These are phyloP conservation scores for Cadophora sp. DNA, from an alignment of 2,329 filamentous ascomycete genomes.

Conservation along the genomic window DNA sequence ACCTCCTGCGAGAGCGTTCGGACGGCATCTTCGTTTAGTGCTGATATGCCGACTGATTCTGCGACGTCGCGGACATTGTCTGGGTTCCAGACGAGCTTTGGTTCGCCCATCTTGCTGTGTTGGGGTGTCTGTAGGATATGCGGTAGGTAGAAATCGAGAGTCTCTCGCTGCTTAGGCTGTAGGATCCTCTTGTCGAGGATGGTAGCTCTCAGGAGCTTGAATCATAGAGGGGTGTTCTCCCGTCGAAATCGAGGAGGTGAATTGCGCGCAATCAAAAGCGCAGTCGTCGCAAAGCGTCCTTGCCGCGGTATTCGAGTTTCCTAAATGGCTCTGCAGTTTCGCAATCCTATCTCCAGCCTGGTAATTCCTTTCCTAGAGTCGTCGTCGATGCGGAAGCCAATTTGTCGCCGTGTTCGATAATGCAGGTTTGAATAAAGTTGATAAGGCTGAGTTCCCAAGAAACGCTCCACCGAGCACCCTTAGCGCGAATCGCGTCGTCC, in stretches of 20 bases:
- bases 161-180: background rate
- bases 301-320: background rate
- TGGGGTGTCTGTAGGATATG: background rate
- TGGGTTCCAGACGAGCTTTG: constrained; percentile 82
- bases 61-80: constrained; percentile 97
- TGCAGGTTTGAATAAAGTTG: constrained; percentile 13
- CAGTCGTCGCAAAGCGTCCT: background rate
- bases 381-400: background rate
- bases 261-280: background rate
- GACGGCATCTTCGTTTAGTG: constrained; percentile 83
- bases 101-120: constrained; percentile 39
- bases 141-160: too few relatives aligned
- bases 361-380: too few relatives aligned
- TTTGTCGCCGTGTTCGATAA: constrained; percentile 2
- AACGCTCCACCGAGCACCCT: background rate
- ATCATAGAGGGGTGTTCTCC: background rate
- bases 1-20: constrained; percentile 91
- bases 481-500: constrained; percentile 9
- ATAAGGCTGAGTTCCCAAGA: constrained; percentile 22
- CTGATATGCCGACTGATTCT: constrained; percentile 88
- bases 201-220: background rate
- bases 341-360: background rate
- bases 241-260: constrained; percentile 3
- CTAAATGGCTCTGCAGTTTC: background rate
- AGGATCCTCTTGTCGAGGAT: background rate